Evolutionary conservation across 495 filamentous ascomycete genomes (phyloP).

Genomic region (Tuber calosporum): DNA sequence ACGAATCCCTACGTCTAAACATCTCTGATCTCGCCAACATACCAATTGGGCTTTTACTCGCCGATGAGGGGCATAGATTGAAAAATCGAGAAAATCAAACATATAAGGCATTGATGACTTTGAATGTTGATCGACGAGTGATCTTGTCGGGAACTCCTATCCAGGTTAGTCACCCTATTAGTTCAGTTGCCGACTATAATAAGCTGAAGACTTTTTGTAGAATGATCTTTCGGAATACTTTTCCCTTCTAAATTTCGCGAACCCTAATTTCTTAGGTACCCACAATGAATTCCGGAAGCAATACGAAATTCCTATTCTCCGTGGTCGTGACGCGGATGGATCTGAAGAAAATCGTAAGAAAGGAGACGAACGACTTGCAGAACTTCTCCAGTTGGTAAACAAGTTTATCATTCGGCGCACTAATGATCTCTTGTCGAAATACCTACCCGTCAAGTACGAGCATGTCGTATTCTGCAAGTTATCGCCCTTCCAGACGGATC

Average conservation of each 20-base stretch:
- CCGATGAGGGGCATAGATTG: slow-evolving; percentile 95
- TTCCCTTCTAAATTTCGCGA: slow-evolving; percentile 90
- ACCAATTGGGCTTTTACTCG: slow-evolving; percentile 88
- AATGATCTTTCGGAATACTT: slow-evolving; percentile 98
- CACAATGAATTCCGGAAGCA: slow-evolving; percentile 89
- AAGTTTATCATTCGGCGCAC: slow-evolving; percentile 98
- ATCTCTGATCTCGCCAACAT: slow-evolving; percentile 78
- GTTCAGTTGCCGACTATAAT: neutral
- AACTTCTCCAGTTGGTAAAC: slow-evolving; percentile 80
- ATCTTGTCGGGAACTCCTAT: slow-evolving; percentile 97
- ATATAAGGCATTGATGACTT: slow-evolving; percentile 77
- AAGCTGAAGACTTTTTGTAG: neutral
- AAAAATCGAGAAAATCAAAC: slow-evolving; percentile 97
- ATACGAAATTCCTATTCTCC: slow-evolving; percentile 87
- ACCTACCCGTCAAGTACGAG: slow-evolving; percentile 97
- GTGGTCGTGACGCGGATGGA: slow-evolving; percentile 84
- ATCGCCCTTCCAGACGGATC: slow-evolving; percentile 78
- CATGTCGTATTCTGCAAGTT: slow-evolving; percentile 99
- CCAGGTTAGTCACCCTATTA: slow-evolving; percentile 46
- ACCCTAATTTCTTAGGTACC: slow-evolving; percentile 83
- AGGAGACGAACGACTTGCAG: slow-evolving; percentile 74
- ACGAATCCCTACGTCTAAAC: slow-evolving; percentile 89
- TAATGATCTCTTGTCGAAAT: slow-evolving; percentile 97
- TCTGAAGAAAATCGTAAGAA: slow-evolving; percentile 73
- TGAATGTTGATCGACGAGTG: slow-evolving; percentile 85